Conservation (phyloP, 257 asterid species). For the Marsdenia floribunda region DNA sequence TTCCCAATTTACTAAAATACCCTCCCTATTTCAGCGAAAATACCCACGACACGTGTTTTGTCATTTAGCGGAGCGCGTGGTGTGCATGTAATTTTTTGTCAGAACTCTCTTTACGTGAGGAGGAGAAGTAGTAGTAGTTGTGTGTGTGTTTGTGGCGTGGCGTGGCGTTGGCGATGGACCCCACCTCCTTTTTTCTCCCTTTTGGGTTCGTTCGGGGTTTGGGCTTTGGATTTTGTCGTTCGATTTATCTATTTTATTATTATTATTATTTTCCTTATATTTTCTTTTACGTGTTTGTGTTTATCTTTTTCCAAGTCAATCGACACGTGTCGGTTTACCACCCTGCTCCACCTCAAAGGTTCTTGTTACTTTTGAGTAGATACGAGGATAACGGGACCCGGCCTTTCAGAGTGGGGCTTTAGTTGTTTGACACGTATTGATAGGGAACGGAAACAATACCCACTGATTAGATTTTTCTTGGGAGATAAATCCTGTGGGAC, state of each 20-base stretch:
- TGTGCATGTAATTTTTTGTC: slow-evolving; percentile 26
- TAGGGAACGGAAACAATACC: not conserved
- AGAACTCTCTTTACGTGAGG: slow-evolving; percentile 1
- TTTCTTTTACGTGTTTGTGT: not conserved
- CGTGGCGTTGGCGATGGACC: not conserved
- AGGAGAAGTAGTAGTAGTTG: too few relatives aligned
- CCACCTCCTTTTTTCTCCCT: not conserved
- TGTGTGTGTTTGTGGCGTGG: too few relatives aligned
- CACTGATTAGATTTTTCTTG: slow-evolving; percentile 21
- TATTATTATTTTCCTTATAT: too few relatives aligned
- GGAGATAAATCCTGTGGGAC: slow-evolving; percentile 15
- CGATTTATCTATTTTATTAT: not conserved
- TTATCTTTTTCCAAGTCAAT: not conserved
- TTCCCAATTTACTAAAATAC: slow-evolving; percentile 5
- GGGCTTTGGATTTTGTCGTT: slow-evolving; percentile 22
- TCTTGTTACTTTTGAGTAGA: not conserved
- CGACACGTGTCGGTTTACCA: slow-evolving; percentile 22
- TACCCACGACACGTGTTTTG: slow-evolving; percentile 26
- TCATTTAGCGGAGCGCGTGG: slow-evolving; percentile 29
- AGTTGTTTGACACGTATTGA: not conserved
- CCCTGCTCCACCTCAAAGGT: not conserved
- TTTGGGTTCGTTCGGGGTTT: not conserved
- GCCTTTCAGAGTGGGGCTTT: not conserved
- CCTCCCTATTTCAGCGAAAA: not conserved
- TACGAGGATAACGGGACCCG: slow-evolving; percentile 19